Evolutionary conservation across 306 rosid species (phyloP).

Genomic region (Oxytropis ochrocephala): DNA sequence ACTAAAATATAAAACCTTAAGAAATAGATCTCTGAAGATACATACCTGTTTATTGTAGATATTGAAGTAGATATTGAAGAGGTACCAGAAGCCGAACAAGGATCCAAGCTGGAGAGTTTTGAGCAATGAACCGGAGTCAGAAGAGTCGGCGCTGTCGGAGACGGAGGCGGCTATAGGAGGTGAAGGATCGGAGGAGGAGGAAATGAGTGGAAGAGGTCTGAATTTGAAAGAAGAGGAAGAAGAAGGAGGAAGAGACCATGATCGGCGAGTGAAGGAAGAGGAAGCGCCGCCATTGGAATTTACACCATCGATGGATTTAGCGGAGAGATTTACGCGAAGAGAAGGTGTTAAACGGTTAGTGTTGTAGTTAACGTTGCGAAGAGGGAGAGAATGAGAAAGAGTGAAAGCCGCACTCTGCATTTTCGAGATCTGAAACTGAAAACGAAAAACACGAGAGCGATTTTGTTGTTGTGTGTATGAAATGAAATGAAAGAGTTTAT

Average conservation of each 20-base stretch:
- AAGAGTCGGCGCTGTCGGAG: constrained; percentile 33
- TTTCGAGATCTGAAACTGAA: constrained; percentile 24
- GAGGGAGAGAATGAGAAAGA: constrained; percentile 19
- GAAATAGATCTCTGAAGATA: neutral
- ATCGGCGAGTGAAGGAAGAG: constrained; percentile 38
- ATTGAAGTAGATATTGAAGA: constrained; percentile 93
- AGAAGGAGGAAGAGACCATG: constrained; percentile 56
- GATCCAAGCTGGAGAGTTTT: constrained; percentile 76
- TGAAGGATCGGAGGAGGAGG: constrained; percentile 27
- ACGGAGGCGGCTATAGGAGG: constrained; percentile 58
- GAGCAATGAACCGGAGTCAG: constrained; percentile 24
- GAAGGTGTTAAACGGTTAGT: neutral
- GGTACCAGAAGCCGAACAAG: constrained; percentile 82
- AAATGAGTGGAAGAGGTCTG: constrained; percentile 35
- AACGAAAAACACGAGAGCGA: neutral
- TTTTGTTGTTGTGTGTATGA: neutral
- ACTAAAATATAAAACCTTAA: neutral
- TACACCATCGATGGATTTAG: constrained; percentile 4
- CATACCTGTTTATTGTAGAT: constrained; percentile 90
- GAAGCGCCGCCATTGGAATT: constrained; percentile 9
- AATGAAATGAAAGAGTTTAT: too few species aligned
- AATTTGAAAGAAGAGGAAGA: constrained; percentile 53
- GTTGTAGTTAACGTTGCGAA: neutral
- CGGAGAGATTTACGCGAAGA: neutral
- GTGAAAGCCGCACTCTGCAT: constrained; percentile 73